Conservation (phyloP, 148 eudicot species). For the Rhododendron simsii region DNA sequence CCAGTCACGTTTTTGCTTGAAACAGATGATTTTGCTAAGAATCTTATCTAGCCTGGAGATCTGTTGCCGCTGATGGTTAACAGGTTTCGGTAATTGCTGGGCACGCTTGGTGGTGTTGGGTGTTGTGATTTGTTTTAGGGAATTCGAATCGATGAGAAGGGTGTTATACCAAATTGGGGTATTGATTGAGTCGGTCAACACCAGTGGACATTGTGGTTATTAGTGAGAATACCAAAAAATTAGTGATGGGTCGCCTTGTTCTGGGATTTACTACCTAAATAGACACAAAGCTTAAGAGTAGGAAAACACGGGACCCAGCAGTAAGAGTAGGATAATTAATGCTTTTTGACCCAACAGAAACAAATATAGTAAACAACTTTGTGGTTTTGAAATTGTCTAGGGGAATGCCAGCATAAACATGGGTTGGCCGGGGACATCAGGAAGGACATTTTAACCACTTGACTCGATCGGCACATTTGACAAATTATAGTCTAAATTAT, state of each 20-base stretch:
- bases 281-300: not conserved
- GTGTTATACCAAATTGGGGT: too few species aligned
- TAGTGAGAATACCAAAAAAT: too few species aligned
- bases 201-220: too few species aligned
- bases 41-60: not conserved
- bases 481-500: not conserved
- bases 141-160: too few species aligned
- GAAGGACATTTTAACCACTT: not conserved
- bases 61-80: too few species aligned
- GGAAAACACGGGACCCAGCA: not conserved
- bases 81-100: not conserved
- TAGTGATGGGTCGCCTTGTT: too few species aligned
- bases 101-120: too few species aligned
- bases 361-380: not conserved
- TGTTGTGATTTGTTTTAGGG: too few species aligned
- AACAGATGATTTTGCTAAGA: not conserved
- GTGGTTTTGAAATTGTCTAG: not conserved
- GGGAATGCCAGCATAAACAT: not conserved
- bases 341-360: not conserved
- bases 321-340: not conserved
- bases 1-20: not conserved
- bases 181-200: too few species aligned
- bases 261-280: too few species aligned
- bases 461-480: not conserved
- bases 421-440: not conserved